A percentile compares a stretch with the other conserved stretches of the same genome.
These are phyloP conservation scores for Tanacetum coccineum DNA, from an alignment of 129 eudicot species.

Conservation along the genomic window DNA sequence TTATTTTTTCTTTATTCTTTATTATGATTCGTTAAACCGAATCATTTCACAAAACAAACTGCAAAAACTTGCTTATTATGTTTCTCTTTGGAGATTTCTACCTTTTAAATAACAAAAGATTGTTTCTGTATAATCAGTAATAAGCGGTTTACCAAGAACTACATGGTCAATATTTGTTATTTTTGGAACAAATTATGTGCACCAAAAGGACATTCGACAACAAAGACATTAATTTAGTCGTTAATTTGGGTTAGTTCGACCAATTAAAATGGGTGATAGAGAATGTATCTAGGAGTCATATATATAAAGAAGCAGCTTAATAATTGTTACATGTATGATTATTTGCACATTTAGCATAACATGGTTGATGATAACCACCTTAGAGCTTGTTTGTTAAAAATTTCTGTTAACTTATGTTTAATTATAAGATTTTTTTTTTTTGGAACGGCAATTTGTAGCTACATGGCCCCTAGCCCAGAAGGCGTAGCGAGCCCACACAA, in stretches of 20 bases:
- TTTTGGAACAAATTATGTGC: not conserved
- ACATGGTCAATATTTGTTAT: not conserved
- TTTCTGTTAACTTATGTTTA: no score
- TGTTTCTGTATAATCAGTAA: constrained; percentile 8
- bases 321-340: no score
- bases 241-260: not conserved
- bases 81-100: not conserved
- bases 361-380: no score
- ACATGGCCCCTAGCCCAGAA: no score
- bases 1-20: not conserved
- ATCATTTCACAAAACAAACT: constrained; percentile 14
- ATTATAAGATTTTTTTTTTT: no score
- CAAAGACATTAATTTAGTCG: not conserved
- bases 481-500: no score
- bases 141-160: constrained; percentile 16
- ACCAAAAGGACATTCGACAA: not conserved
- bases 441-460: no score
- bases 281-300: not conserved
- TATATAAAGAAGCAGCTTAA: not conserved
- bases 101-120: constrained; percentile 3
- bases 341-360: no score
- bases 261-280: not conserved
- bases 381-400: no score
- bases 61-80: constrained; percentile 19
- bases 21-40: constrained; percentile 4